Evolutionary conservation across 164 flowering plant genomes (phyloP), one percentile per base, ranked within the genome.

Genomic region (Stephania yunnanensis): DNA sequence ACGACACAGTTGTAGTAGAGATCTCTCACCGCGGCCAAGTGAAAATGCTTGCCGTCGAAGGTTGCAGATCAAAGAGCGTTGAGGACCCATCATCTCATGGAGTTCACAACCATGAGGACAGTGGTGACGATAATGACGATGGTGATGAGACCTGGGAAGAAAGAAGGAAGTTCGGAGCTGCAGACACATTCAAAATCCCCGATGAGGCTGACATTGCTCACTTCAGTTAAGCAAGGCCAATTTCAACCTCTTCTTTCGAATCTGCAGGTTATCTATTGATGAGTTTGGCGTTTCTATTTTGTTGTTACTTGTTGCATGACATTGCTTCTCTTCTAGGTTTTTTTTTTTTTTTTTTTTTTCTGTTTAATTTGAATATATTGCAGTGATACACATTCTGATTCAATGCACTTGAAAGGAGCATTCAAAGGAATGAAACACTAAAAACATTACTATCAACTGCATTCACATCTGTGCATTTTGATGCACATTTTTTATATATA

Each of bases 101-200:
- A 68, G 48, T 65, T 65, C 70, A 65, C 13, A 78, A 72, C 12
- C 81, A 55, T 20, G 89, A 81, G 0, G 86, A 81, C 1, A 15
- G 1, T 9, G 55, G 53, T 48, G 9, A 48, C 53, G 13, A 48
- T 1, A 7, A 48, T 0, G 85, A 83, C 15, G 78, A 76, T 31
- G 83, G 81, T 19, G 75, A 46, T 0, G 82, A 82, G 45, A 80
- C 83, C 7, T 42, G 30, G 42, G 89, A 87, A 48, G 89, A 82
- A 46, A 73, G 82, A 83, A 90, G 89, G 81, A 96, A 94, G 77
- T 94, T 96, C 72, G 99, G 99, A 1, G 98, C 99, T 1, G 97
- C 99, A 19, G 92, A 88, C 55, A 92, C 98, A 6, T 93, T 95
- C 82, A 90, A 55, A 81, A 70, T 93, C 67, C 96, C 95, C 0